Base-by-base conservation (phyloP, 345 rosid species). In the Salix udensis region DNA sequence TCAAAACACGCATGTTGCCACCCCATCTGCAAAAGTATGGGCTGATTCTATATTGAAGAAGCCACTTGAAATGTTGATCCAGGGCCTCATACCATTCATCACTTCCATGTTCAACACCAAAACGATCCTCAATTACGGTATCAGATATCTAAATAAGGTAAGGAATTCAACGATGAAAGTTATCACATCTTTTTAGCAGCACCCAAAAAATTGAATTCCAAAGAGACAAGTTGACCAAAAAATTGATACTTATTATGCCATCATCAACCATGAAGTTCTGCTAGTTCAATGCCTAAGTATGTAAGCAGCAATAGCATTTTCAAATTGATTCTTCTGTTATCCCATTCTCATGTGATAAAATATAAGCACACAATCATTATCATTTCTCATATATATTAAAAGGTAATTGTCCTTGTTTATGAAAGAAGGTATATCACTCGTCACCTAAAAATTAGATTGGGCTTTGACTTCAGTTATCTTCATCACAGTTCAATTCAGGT, bases 21-120 rank as follows among this genome's bases (percentile, higher is more conserved):
- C 97, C 96, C 98, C 98, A 93, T 86, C 88, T 88, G 73, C 97
- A 93, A 82, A 93, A 95, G 79, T 89, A 95, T 60, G 98, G 98
- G 80, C 98, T 93, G 79, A 95, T 95, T 81, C 89, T 90, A 70
- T 86, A 95, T 74, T 88, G 97, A 82, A 95, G 97, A 84, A 95
- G 91, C 98, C 98, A 93, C 81, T 91, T 90, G 83, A 91, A 95
- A 88, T 95, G 97, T 65, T 73, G 87, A 78, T 93, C 93, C 80
- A 95, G 72, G 55, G 91, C 90, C 55, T 84, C 81, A 82, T 86
- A 95, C 98, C 98, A 95, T 75, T 90, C 90, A 76, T 85, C 86
- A 73, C 84, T 91, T 80, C 98, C 97, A 85, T 87, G 97, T 79
- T 86, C 84, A 80, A 90, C 96, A 77, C 94, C 93, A 85, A 90